A percentile compares a stretch with the other conserved stretches of the same genome.
phyloP scores from a whole-genome alignment of 2,329 filamentous ascomycete species.

The Ampelomyces quisqualis region DNA sequence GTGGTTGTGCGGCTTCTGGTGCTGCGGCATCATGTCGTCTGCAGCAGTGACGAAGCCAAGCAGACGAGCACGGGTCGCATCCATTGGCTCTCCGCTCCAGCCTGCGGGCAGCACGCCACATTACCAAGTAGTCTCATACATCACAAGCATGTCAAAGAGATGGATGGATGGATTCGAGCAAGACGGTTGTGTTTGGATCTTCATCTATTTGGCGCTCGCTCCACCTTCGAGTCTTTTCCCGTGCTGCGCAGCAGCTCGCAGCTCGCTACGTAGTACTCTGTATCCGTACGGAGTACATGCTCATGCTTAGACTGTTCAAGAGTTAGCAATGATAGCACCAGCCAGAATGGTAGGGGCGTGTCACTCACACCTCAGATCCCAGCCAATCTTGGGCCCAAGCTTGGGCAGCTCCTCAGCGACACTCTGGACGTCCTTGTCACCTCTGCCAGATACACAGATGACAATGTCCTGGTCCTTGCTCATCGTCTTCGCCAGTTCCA shows the following conservation, averaged over 20 bases:
- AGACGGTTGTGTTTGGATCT: no score
- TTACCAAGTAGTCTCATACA: not conserved
- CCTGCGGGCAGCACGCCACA: not conserved
- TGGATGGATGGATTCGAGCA: no score
- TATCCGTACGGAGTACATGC: no score
- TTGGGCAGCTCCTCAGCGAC: slow-evolving; percentile 91
- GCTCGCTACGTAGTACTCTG: no score
- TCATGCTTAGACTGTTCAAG: slow-evolving; percentile 25
- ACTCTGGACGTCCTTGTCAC: slow-evolving; percentile 98
- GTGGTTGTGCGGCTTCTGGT: slow-evolving; percentile 3
- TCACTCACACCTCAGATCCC: slow-evolving; percentile 59
- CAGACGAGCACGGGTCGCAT: not conserved
- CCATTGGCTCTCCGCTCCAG: slow-evolving; percentile 11
- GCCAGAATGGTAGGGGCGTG: not conserved
- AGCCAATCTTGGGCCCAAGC: slow-evolving; percentile 82
- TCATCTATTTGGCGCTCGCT: no score
- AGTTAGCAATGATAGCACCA: no score
- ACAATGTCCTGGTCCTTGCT: slow-evolving; percentile 84
- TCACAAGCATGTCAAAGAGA: no score
- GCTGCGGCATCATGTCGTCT: not conserved
- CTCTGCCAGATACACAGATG: slow-evolving; percentile 87
- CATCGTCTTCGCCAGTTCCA: slow-evolving; percentile 92
- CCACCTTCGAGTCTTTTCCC: no score
- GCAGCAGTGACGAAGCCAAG: slow-evolving; percentile 10
- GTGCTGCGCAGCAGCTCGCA: no score